Conservation (phyloP, 1,284 basidiomycete species). For the Bjerkandera adusta region DNA sequence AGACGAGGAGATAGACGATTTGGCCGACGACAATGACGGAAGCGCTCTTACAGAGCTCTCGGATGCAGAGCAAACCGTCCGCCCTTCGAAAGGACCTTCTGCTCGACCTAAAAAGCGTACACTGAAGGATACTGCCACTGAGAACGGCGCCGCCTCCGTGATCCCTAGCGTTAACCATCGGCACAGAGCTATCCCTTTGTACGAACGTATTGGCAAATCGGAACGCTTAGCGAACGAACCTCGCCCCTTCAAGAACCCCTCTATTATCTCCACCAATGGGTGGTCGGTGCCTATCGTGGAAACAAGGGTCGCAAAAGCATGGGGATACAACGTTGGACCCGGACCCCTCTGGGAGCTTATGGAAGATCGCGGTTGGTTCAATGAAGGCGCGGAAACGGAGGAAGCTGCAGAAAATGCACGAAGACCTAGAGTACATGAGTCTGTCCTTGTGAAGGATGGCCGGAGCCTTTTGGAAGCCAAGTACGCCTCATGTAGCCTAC, state of each 20-base stretch:
- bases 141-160: constrained; percentile 35
- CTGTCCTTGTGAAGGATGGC: constrained; percentile 39
- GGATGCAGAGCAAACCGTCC: constrained; percentile 9
- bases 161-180: constrained; percentile 65
- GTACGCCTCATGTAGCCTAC: constrained; percentile 35
- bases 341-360: constrained; percentile 73
- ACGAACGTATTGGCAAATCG: constrained; percentile 44
- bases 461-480: constrained; percentile 39
- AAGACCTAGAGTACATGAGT: constrained; percentile 56
- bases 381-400: constrained; percentile 46
- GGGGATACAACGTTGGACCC: constrained; percentile 67
- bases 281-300: constrained; percentile 42
- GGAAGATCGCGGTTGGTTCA: constrained; percentile 76
- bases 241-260: constrained; percentile 39
- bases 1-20: not conserved
- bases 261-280: constrained; percentile 37
- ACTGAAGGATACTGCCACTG: constrained; percentile 11
- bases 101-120: not conserved
- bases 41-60: no score
- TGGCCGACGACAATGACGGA: no score
- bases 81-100: constrained; percentile 12
- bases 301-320: constrained; percentile 55
- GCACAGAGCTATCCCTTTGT: constrained; percentile 62
- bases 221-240: constrained; percentile 55
- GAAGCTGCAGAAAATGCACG: constrained; percentile 44